Percentiles rank a stretch among this genome's conserved stretches.
These are phyloP conservation scores for Peronospora belbahrii DNA, from an alignment of 352 stramenopile species.

Conservation along the genomic window DNA sequence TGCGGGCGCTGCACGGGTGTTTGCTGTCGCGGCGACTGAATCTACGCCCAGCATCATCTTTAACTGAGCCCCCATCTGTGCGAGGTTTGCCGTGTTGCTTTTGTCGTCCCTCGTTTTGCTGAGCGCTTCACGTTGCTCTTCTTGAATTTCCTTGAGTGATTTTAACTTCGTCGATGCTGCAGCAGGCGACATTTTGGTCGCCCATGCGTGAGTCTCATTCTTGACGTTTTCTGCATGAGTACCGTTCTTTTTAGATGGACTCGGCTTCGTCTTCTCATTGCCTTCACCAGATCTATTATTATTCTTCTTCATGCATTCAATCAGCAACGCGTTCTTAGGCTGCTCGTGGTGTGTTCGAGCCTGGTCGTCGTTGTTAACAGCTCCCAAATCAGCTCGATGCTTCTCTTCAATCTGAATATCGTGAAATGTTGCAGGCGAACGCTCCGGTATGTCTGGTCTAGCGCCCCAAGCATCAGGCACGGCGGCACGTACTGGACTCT, in stretches of 20 bases:
- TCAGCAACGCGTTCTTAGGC: conserved; percentile 6
- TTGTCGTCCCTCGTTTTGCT: conserved; percentile 38
- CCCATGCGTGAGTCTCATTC: conserved; percentile 36
- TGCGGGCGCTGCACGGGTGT: not conserved
- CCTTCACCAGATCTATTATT: not conserved
- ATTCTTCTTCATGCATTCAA: conserved; percentile 13
- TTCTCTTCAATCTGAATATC: conserved; percentile 46
- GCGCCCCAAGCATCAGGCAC: conserved; percentile 29
- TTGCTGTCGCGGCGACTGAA: conserved; percentile 15
- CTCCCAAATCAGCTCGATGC: conserved; percentile 21
- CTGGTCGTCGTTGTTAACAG: conserved; percentile 2
- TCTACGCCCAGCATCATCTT: conserved; percentile 86
- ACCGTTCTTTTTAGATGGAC: conserved; percentile 23
- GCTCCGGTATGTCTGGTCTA: conserved; percentile 15
- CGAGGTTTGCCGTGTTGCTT: conserved; percentile 34
- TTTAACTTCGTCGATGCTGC: conserved; percentile 18
- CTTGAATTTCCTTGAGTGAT: conserved; percentile 77
- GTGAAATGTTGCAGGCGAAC: conserved; percentile 22
- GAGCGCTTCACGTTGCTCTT: conserved; percentile 67
- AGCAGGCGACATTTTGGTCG: conserved; percentile 12
- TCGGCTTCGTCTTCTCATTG: conserved; percentile 24
- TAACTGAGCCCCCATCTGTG: conserved; percentile 76
- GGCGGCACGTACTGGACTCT: conserved; percentile 7
- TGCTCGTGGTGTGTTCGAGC: conserved; percentile 5
- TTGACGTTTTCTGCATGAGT: conserved; percentile 16